Evolutionary conservation across 1,139 yeast species (phyloP), one percentile per base, ranked within the genome.

Genomic region (Blastobotrys aristatus): DNA sequence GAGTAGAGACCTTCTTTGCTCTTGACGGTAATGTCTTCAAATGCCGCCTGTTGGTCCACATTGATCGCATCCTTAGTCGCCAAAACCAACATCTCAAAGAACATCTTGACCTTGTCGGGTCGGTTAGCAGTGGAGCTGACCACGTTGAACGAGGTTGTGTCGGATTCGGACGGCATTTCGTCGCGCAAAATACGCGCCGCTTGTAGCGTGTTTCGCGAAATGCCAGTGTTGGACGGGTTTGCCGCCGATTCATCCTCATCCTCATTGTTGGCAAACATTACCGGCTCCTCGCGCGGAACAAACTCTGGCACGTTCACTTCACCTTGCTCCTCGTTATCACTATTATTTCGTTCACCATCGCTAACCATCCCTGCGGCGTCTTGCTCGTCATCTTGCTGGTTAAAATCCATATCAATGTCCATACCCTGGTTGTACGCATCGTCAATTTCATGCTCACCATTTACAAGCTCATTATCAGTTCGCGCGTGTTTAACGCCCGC

Each of bases 1-100:
- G 40, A 14, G 56, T 71, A 77, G 43, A 84, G 64, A 33, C 69
- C 67, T 44, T 74, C 74, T 58, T 76, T 82, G 4, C 81, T 70
- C 18, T 70, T 63, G 38, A 88, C 73, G 14, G 62, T 58, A 47
- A 89, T 82, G 33, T 75, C 78, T 2, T 82, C 83, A 52, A 81
- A 87, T 14, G 84, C 65, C 31, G 70, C 72, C 2, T 72, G 69
- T 68, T 89, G 96, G 27, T 76, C 67, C 40, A 89, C 65, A 20
- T 72, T 68, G 44, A 89, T 69, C 44, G 90, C 82, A 57, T 84
- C 92, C 49, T 80, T 74, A 7, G 95, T 84, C 1, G 96, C 95
- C 53, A 89, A 70, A 1, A 88, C 92, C 58, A 90, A 72, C 62
- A 89, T 66, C 62, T 89, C 95, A 60, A 89, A 88, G 66, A 89